These are phyloP conservation scores for Hymenoscyphus linearis DNA, from an alignment of 2,329 filamentous ascomycete species.

Conservation along the genomic window DNA sequence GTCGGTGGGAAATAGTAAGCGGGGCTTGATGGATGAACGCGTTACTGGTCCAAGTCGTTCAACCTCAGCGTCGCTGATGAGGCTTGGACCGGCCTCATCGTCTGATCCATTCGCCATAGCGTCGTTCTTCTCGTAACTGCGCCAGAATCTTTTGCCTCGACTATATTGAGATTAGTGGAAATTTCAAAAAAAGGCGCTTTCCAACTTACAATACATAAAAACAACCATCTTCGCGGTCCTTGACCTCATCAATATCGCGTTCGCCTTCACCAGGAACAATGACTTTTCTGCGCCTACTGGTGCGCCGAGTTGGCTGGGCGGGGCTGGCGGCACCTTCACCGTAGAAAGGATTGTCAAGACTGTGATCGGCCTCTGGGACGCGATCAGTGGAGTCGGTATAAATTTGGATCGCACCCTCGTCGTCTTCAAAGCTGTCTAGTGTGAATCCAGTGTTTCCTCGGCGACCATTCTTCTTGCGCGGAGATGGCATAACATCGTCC, in stretches of 20 bases:
- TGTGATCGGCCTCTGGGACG: constrained; percentile 61
- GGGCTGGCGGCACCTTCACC: constrained; percentile 38
- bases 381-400: constrained; percentile 78
- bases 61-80: neutral
- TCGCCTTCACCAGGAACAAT: constrained; percentile 50
- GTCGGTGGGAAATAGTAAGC: constrained; percentile 57
- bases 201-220: constrained; percentile 72
- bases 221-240: constrained; percentile 68
- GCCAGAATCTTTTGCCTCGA: constrained; percentile 75
- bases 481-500: constrained; percentile 52
- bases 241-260: constrained; percentile 41
- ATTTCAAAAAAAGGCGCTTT: neutral
- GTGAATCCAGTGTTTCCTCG: constrained; percentile 53
- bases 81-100: constrained; percentile 16
- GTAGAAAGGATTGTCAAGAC: constrained; percentile 67
- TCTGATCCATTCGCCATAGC: constrained; percentile 25
- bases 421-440: constrained; percentile 56
- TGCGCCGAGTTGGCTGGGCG: constrained; percentile 42
- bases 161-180: constrained; percentile 40
- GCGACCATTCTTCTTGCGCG: constrained; percentile 48
- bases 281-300: constrained; percentile 50
- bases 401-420: constrained; percentile 57
- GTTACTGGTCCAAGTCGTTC: constrained; percentile 47
- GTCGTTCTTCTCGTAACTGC: constrained; percentile 37
- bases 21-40: constrained; percentile 65